Conservation (phyloP, 1,284 basidiomycete genomes). For the Coriolopsis trogii region DNA sequence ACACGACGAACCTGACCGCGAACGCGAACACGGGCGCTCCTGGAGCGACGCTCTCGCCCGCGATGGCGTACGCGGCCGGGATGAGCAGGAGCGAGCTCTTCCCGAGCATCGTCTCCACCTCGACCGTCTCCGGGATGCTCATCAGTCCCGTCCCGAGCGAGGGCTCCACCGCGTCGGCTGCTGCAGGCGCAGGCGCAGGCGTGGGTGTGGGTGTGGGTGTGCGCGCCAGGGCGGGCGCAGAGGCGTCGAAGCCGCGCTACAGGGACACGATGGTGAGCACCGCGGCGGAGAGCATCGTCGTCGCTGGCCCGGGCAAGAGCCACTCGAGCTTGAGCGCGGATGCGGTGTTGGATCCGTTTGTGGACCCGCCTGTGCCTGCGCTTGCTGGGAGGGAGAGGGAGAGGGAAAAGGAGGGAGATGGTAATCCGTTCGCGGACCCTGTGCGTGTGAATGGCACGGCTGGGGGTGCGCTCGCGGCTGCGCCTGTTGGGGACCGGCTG, state of each 20-base stretch:
- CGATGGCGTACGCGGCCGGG: neutral
- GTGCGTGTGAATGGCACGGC: too few relatives aligned
- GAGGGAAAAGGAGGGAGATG: neutral
- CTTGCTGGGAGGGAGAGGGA: neutral
- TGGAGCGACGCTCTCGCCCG: too few relatives aligned
- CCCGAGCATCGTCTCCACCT: constrained; percentile 20
- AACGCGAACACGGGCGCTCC: too few relatives aligned
- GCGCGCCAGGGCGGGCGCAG: too few relatives aligned
- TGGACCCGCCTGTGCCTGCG: constrained; percentile 16
- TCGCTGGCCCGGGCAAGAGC: neutral
- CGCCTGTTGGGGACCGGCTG: neutral
- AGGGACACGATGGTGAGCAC: constrained; percentile 20
- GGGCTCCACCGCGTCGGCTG: too few relatives aligned
- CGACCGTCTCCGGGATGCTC: constrained; percentile 9
- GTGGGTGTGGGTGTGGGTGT: too few relatives aligned
- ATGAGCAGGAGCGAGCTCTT: constrained; percentile 15
- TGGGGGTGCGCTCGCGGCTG: constrained; percentile 6
- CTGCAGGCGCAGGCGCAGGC: too few relatives aligned
- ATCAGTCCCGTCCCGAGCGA: constrained; percentile 13
- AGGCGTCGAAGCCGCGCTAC: constrained; percentile 5
- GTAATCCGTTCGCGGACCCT: constrained; percentile 30
- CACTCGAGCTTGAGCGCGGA: constrained; percentile 22
- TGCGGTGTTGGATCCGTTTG: constrained; percentile 13
- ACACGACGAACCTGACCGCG: too few relatives aligned
- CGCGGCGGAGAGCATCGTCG: constrained; percentile 12